Evolutionary conservation across 495 filamentous ascomycete genomes (phyloP).

Genomic region (Pyrenula massariospora): DNA sequence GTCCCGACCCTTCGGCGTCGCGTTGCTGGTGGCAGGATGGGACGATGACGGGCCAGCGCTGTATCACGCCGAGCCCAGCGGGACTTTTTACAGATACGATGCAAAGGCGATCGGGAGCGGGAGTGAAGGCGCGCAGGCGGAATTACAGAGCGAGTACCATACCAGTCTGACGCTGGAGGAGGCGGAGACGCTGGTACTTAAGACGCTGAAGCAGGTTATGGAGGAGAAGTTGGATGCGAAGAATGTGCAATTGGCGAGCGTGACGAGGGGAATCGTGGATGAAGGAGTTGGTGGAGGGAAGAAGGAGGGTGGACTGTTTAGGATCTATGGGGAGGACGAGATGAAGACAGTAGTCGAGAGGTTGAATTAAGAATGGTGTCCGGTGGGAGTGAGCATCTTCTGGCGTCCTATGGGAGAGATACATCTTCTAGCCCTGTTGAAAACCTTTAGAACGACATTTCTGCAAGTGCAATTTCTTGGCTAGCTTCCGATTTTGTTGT

Average conservation of each 20-base stretch:
- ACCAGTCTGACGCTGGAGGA: conserved; percentile 90
- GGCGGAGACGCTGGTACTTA: conserved; percentile 88
- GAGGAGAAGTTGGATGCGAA: conserved; percentile 98
- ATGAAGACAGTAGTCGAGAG: conserved; percentile 85
- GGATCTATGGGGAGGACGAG: conserved; percentile 93
- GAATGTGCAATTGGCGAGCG: conserved; percentile 96
- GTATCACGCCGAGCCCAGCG: conserved; percentile 96
- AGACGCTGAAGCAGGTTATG: conserved; percentile 99
- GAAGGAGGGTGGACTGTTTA: conserved; percentile 53
- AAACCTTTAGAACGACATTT: no score
- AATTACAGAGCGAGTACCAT: conserved; percentile 97
- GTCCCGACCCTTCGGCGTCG: conserved; percentile 92
- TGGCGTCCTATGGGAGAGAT: background rate
- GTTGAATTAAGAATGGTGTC: conserved; percentile 35
- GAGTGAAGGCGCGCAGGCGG: conserved; percentile 91
- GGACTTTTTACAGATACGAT: conserved; percentile 98
- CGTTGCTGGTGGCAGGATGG: conserved; percentile 88
- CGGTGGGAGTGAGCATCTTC: background rate
- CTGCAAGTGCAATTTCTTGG: no score
- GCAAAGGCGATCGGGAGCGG: conserved; percentile 97
- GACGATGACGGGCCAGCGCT: conserved; percentile 95
- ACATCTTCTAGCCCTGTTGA: no score
- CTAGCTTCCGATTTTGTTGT: no score
- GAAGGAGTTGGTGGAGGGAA: background rate
- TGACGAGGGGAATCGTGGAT: conserved; percentile 66